Evolutionary conservation across 805 yeast species (phyloP).

Genomic region (Candida germanica): DNA sequence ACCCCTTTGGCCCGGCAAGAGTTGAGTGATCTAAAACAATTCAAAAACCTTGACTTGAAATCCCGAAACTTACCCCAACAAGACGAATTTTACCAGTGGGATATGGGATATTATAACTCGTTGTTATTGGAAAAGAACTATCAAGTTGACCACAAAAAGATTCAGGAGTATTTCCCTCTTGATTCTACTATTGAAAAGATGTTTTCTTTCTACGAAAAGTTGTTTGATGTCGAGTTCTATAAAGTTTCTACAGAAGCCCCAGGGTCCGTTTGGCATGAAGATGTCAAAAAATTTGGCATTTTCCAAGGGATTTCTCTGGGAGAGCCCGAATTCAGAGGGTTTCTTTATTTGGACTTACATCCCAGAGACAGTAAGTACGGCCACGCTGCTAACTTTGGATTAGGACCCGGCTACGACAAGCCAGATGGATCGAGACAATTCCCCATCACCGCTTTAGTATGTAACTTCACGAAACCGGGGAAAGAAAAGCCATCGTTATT

Average conservation of each 20-base stretch:
- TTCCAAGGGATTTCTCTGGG: conserved; percentile 54
- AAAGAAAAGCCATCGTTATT: conserved; percentile 67
- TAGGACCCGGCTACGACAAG: conserved; percentile 56
- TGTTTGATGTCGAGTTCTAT: conserved; percentile 67
- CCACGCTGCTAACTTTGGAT: conserved; percentile 81
- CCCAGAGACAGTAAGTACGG: conserved; percentile 87
- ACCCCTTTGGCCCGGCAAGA: conserved; percentile 60
- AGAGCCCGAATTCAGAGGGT: conserved; percentile 58
- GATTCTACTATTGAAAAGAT: conserved; percentile 63
- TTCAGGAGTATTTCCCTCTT: conserved; percentile 77
- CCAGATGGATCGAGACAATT: conserved; percentile 47
- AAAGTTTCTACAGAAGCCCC: conserved; percentile 41
- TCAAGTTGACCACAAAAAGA: conserved; percentile 67
- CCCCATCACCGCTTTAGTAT: conserved; percentile 77
- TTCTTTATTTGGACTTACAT: conserved; percentile 76
- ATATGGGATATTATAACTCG: conserved; percentile 63
- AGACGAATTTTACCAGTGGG: conserved; percentile 60
- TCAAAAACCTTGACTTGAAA: conserved; percentile 54
- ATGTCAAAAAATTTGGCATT: conserved; percentile 70
- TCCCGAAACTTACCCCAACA: conserved; percentile 43
- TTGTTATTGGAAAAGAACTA: conserved; percentile 63
- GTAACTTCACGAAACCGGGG: conserved; percentile 79
- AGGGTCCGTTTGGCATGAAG: conserved; percentile 69
- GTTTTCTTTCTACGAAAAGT: conserved; percentile 66
- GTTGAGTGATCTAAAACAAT: conserved; percentile 39